These are phyloP conservation scores for Tuber magnatum DNA, from an alignment of 495 filamentous ascomycete species.

Conservation along the genomic window DNA sequence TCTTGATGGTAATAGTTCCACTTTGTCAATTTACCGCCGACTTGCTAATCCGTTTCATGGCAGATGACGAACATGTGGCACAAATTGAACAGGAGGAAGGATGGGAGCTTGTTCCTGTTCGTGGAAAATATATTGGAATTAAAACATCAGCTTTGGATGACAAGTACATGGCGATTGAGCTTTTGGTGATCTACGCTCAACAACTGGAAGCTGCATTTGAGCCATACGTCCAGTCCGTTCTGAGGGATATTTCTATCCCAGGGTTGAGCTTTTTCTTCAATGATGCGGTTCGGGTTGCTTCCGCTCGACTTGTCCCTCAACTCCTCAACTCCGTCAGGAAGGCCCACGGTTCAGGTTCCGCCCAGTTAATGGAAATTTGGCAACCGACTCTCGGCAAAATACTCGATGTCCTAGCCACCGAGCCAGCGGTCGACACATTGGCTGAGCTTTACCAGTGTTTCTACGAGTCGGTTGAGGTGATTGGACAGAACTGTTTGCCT, in stretches of 20 bases:
- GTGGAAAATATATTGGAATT: constrained; percentile 97
- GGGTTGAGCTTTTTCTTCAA: constrained; percentile 99
- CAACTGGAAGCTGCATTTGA: constrained; percentile 86
- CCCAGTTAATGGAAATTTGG: constrained; percentile 73
- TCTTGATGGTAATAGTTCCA: constrained; percentile 52
- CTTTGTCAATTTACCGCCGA: not conserved
- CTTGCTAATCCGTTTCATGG: constrained; percentile 19
- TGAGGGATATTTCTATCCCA: constrained; percentile 92
- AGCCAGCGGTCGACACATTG: constrained; percentile 91
- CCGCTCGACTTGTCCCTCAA: constrained; percentile 89
- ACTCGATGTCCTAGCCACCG: constrained; percentile 78
- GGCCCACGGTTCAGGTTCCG: constrained; percentile 68
- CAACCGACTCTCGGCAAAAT: constrained; percentile 77
- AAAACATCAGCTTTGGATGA: constrained; percentile 94
- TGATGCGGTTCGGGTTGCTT: constrained; percentile 90
- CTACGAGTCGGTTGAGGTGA: constrained; percentile 94
- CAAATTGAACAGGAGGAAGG: constrained; percentile 91
- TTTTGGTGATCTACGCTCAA: constrained; percentile 94
- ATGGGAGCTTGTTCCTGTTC: constrained; percentile 94
- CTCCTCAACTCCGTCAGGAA: constrained; percentile 92
- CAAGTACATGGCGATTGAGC: constrained; percentile 97
- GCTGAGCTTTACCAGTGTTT: constrained; percentile 99
- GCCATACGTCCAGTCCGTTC: constrained; percentile 82
- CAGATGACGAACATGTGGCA: constrained; percentile 85
- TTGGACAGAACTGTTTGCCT: constrained; percentile 74